Evolutionary conservation across 768 basidiomycete genomes (phyloP).

Genomic region (Macrolepiota albuminosa): DNA sequence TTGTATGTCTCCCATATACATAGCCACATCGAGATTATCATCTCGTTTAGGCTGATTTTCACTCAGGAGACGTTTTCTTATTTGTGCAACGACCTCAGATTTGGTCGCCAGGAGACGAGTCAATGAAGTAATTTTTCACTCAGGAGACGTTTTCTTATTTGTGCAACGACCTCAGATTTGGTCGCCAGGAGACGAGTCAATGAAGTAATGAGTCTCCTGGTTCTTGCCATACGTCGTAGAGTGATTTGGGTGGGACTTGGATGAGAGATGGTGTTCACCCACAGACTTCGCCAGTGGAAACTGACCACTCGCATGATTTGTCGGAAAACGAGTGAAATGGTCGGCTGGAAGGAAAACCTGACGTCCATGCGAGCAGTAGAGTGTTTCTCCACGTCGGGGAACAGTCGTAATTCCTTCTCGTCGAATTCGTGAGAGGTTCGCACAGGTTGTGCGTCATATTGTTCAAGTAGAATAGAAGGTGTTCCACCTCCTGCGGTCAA

Average conservation of each 20-base stretch:
- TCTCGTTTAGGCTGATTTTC: slow-evolving; percentile 35
- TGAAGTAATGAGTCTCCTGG: slow-evolving; percentile 74
- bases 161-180: slow-evolving; percentile 79
- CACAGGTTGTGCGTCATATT: not conserved
- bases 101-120: slow-evolving; percentile 74
- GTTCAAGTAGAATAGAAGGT: not conserved
- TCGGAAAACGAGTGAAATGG: slow-evolving; percentile 29
- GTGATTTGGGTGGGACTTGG: slow-evolving; percentile 39
- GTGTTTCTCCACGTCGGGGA: slow-evolving; percentile 13
- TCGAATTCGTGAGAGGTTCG: not conserved
- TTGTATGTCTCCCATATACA: slow-evolving; percentile 90
- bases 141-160: slow-evolving; percentile 70
- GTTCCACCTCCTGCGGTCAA: slow-evolving; percentile 25
- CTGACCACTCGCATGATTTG: slow-evolving; percentile 29
- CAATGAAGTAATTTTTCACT: slow-evolving; percentile 65
- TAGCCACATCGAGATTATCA: slow-evolving; percentile 66
- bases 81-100: slow-evolving; percentile 73
- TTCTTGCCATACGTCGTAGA: slow-evolving; percentile 74
- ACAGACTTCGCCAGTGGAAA: slow-evolving; percentile 18
- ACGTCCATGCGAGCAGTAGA: slow-evolving; percentile 17
- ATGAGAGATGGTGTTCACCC: slow-evolving; percentile 15
- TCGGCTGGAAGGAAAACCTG: slow-evolving; percentile 28
- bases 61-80: slow-evolving; percentile 67
- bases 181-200: slow-evolving; percentile 69
- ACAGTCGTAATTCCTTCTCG: not conserved